Evolutionary conservation across 192 early-diverging fungal species (phyloP), one percentile per base, ranked within the genome.

Genomic region (Glomus cerebriforme): DNA sequence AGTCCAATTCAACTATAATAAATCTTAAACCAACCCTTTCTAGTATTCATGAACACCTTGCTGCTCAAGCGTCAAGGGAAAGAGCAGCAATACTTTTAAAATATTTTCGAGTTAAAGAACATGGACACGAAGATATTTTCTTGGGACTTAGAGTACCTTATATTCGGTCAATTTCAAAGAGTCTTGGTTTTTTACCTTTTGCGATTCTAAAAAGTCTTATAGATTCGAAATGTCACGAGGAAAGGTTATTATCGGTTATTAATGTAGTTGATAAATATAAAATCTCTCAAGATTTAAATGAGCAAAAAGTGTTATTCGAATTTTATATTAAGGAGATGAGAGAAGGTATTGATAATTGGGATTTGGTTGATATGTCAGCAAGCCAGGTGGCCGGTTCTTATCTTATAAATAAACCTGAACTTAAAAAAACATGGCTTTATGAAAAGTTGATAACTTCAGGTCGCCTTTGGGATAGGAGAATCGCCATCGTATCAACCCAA

Each of bases 401-500:
- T 77, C 24, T 77, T n/a, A 43, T 24, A 58, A 35, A 77, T 29
- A 77, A 77, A 22, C 35, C 34, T 26, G 60, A 77, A 45, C 37
- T 77, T 63, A 77, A 77, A 47, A n/a, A 59, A 34, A 19, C 27
- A 31, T 77, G 75, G 75, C 19, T 77, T 7, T 77, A 45, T 19
- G 62, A 65, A 27, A 77, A n/a, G 22, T 39, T 77, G 12, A 32
- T 35, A 26, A 45, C 17, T 19, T 77, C 75, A 22, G 24, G 27
- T 2, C 32, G 75, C 24, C 29, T 77, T 24, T 77, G 75, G 75
- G 75, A 77, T 65, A 43, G 75, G 24, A 77, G 75, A 47, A 77
- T 77, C 10, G 75, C 75, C 7, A 77, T 77, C 0, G 24, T 77
- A 19, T n/a, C 75, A 1, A 77, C 75, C 8, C 62, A 47, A 24